A percentile compares a stretch with the other conserved stretches of the same genome.
phyloP scores from a whole-genome alignment of 1,284 basidiomycete species.

The Rhodotorula glutinis region DNA sequence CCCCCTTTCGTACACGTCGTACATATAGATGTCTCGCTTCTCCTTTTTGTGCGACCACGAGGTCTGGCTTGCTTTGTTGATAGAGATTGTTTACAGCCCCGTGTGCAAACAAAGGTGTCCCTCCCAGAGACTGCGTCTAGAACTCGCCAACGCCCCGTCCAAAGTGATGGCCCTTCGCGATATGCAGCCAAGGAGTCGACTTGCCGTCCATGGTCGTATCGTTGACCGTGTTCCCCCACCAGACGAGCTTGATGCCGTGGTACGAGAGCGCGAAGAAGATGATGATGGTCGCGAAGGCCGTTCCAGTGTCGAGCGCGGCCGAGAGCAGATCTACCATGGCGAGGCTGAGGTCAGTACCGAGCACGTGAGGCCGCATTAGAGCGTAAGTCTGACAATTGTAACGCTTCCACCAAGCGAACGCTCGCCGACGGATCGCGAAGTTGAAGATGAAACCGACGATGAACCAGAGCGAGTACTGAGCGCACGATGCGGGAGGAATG shows the following conservation, averaged over 20 bases:
- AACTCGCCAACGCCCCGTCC: slow-evolving; percentile 7
- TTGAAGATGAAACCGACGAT: slow-evolving; percentile 53
- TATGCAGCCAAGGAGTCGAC: slow-evolving; percentile 25
- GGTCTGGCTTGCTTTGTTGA: no score
- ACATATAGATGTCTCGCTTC: neutral
- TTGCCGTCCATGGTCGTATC: slow-evolving; percentile 43
- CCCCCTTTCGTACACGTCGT: neutral
- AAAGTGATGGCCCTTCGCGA: slow-evolving; percentile 1
- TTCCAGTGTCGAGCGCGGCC: slow-evolving; percentile 55
- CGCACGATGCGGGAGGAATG: slow-evolving; percentile 80
- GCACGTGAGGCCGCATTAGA: neutral
- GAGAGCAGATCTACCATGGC: slow-evolving; percentile 51
- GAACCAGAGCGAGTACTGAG: slow-evolving; percentile 81
- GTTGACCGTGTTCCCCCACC: slow-evolving; percentile 82
- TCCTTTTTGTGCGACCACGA: no score
- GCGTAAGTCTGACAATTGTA: slow-evolving; percentile 59
- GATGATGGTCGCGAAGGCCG: slow-evolving; percentile 67
- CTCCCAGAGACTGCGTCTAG: neutral
- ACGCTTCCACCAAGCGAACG: slow-evolving; percentile 93
- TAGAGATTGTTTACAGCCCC: neutral
- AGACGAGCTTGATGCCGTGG: slow-evolving; percentile 60
- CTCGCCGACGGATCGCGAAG: slow-evolving; percentile 52
- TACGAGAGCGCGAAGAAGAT: slow-evolving; percentile 79
- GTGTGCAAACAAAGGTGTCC: neutral
- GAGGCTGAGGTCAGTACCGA: neutral